These are phyloP conservation scores for Didymella arachidicola DNA, from an alignment of 2,329 filamentous ascomycete species.

Conservation along the genomic window DNA sequence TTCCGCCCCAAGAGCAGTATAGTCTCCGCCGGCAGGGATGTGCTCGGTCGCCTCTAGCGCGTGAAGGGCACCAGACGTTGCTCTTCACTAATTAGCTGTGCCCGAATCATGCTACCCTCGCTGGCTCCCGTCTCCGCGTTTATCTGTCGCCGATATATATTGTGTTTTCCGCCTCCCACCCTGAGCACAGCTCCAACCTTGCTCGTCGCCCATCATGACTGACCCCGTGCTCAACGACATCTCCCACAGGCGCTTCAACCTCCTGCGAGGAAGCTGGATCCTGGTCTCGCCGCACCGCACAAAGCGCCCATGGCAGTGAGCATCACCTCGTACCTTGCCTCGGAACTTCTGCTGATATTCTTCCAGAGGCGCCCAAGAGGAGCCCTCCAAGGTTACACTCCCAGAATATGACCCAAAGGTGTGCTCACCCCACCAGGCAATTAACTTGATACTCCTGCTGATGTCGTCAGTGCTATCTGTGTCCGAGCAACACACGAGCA, in stretches of 20 bases:
- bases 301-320: conserved; percentile 97
- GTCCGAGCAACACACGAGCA: conserved; percentile 87
- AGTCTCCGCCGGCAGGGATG: conserved; percentile 33
- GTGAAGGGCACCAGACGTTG: conserved; percentile 32
- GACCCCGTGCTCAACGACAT: conserved; percentile 78
- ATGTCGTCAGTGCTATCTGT: conserved; percentile 80
- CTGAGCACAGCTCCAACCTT: conserved; percentile 3
- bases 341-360: conserved; percentile 14
- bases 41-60: conserved; percentile 25
- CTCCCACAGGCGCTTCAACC: conserved; percentile 93
- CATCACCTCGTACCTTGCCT: not conserved
- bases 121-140: conserved; percentile 23
- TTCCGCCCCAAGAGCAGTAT: not conserved
- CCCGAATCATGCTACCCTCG: conserved; percentile 29
- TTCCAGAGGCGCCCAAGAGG: conserved; percentile 58
- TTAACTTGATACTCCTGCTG: conserved; percentile 22
- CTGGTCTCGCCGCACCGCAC: conserved; percentile 95
- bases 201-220: conserved; percentile 48
- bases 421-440: conserved; percentile 19
- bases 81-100: conserved; percentile 41
- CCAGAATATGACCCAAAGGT: conserved; percentile 79
- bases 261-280: conserved; percentile 87
- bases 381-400: conserved; percentile 56
- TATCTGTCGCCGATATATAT: conserved; percentile 18
- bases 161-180: conserved; percentile 11